Percentiles rank a stretch among this genome's conserved stretches.
These are phyloP conservation scores for Rutstroemia sp. DNA, from an alignment of 2,329 filamentous ascomycete species.

Conservation along the genomic window DNA sequence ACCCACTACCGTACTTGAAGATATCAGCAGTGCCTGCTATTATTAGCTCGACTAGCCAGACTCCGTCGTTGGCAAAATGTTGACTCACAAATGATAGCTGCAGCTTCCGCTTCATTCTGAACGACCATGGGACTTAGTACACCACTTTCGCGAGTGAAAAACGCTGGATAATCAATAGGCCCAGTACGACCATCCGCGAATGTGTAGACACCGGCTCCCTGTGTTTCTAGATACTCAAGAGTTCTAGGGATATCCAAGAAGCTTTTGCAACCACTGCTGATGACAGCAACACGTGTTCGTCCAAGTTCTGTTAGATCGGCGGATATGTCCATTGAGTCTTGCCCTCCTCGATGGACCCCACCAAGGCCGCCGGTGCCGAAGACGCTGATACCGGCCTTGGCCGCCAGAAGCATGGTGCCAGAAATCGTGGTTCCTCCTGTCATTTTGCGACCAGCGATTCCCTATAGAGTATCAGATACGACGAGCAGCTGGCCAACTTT, in stretches of 20 bases:
- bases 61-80: not conserved
- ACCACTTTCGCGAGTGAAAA: slow-evolving; percentile 86
- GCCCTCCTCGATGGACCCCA: slow-evolving; percentile 84
- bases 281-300: slow-evolving; percentile 77
- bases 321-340: slow-evolving; percentile 85
- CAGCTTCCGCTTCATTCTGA: slow-evolving; percentile 70
- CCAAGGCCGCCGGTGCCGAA: slow-evolving; percentile 94
- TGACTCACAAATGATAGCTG: slow-evolving; percentile 68
- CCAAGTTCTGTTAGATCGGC: slow-evolving; percentile 93
- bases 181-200: slow-evolving; percentile 76
- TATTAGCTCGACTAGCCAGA: not conserved
- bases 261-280: slow-evolving; percentile 89
- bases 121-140: slow-evolving; percentile 71
- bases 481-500: not conserved
- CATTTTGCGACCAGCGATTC: slow-evolving; percentile 56
- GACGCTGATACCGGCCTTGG: slow-evolving; percentile 79
- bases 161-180: slow-evolving; percentile 79
- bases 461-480: slow-evolving; percentile 34
- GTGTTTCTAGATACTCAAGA: slow-evolving; percentile 66
- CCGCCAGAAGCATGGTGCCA: slow-evolving; percentile 84
- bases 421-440: slow-evolving; percentile 92
- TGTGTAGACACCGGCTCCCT: slow-evolving; percentile 76
- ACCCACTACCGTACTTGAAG: slow-evolving; percentile 58
- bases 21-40: slow-evolving; percentile 59
- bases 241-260: slow-evolving; percentile 90